A percentile compares a stretch with the other conserved stretches of the same genome.
These are phyloP conservation scores for Bolboschoenus planiculmis DNA, from an alignment of 176 grass and related monocot genomes.

Conservation along the genomic window DNA sequence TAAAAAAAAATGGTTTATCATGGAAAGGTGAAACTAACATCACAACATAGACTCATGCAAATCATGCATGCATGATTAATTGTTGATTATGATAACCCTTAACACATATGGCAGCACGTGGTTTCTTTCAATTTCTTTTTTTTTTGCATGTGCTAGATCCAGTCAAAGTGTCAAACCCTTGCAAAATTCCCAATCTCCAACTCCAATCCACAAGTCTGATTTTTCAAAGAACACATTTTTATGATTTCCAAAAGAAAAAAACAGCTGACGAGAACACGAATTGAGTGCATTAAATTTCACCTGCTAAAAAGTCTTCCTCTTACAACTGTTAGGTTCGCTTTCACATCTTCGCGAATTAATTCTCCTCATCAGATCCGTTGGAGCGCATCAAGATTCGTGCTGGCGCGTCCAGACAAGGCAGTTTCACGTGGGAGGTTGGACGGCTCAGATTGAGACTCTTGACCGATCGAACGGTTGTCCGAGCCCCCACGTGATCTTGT, in stretches of 20 bases:
- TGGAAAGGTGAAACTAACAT: not conserved
- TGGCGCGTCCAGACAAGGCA: not conserved
- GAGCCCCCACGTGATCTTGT: conserved; percentile 1
- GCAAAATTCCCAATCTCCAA: not conserved
- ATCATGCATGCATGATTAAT: not conserved
- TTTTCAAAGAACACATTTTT: not conserved
- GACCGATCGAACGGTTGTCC: not conserved
- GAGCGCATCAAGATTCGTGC: not conserved
- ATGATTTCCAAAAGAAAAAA: not conserved
- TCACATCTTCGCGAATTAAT: not conserved
- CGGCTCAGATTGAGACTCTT: not conserved
- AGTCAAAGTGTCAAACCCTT: conserved; percentile 1
- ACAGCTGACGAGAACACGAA: not conserved
- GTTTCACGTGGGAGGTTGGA: not conserved
- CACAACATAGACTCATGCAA: not conserved
- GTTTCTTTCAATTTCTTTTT: not conserved
- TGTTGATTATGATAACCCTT: not conserved
- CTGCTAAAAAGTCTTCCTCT: not conserved
- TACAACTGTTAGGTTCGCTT: no score
- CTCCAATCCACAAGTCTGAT: not conserved
- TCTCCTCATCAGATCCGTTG: not conserved
- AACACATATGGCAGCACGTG: conserved; percentile 7
- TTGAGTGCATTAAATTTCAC: not conserved
- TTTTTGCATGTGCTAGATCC: not conserved
- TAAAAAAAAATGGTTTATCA: not conserved